Percentiles rank a stretch among this genome's conserved stretches.
Evolutionary conservation across 2,329 filamentous ascomycete genomes (phyloP).

Genomic region (Penicillium italicum): DNA sequence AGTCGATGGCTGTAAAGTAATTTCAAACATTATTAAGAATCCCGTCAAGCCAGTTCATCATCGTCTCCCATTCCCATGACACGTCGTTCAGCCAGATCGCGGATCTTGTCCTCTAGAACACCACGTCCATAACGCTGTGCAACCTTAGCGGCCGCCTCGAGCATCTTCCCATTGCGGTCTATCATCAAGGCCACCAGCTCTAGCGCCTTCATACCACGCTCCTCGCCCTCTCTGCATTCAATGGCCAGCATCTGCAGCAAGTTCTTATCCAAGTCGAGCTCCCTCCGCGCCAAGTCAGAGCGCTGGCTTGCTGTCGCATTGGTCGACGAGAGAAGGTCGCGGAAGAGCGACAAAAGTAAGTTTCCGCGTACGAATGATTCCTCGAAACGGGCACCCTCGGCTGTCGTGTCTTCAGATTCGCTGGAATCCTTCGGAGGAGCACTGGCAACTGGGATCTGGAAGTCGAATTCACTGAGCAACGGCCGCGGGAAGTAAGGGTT

Average conservation of each 20-base stretch:
- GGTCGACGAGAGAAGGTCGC: conserved; percentile 68
- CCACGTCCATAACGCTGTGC: conserved; percentile 77
- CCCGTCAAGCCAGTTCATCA: conserved; percentile 37
- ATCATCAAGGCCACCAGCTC: conserved; percentile 85
- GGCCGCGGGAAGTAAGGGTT: conserved; percentile 91
- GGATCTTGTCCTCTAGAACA: conserved; percentile 85
- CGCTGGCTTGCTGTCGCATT: conserved; percentile 63
- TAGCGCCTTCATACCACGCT: conserved; percentile 88
- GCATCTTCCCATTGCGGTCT: conserved; percentile 80
- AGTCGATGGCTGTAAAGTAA: no score
- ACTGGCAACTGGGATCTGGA: conserved; percentile 73
- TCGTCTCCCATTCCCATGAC: conserved; percentile 59
- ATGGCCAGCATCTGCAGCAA: conserved; percentile 82
- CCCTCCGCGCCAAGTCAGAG: conserved; percentile 63
- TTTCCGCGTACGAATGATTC: conserved; percentile 75
- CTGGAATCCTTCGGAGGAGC: conserved; percentile 40
- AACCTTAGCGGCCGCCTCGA: conserved; percentile 86
- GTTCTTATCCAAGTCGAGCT: conserved; percentile 84
- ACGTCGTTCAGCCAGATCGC: conserved; percentile 72
- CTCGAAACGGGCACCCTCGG: conserved; percentile 58
- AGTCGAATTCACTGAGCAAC: conserved; percentile 87
- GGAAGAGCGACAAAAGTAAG: conserved; percentile 68
- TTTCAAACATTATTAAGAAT: not conserved
- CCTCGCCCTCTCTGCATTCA: conserved; percentile 90
- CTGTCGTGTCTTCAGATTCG: conserved; percentile 40